Percentiles rank a stretch among this genome's conserved stretches.
phyloP scores from a whole-genome alignment of 2,329 filamentous ascomycete species.

The Didymosphaeria variabile region DNA sequence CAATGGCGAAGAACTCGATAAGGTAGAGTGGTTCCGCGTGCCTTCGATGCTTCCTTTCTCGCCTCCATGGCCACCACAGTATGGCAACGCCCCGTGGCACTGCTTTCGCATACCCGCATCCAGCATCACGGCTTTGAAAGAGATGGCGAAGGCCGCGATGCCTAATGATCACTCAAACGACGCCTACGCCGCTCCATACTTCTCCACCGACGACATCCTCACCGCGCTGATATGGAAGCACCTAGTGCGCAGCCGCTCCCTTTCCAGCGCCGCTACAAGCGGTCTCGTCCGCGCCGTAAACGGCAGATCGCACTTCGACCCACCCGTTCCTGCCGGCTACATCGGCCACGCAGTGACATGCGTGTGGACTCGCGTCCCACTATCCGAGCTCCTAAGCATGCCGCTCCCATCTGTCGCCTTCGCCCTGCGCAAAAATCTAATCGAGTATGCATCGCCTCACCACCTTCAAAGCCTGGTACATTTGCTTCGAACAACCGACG shows the following conservation, averaged over 20 bases:
- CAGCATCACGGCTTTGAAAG: background rate
- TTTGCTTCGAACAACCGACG: conserved; percentile 2
- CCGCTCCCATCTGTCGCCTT: background rate
- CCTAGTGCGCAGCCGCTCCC: background rate
- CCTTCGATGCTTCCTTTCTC: conserved; percentile 4
- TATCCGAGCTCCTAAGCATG: background rate
- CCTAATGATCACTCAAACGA: background rate
- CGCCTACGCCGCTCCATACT: conserved; percentile 3
- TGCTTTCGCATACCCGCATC: background rate
- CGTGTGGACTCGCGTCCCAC: background rate
- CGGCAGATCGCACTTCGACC: conserved; percentile 1
- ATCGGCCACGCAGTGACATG: conserved; percentile 5
- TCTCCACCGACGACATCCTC: conserved; percentile 6
- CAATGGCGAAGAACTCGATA: background rate
- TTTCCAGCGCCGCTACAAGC: background rate
- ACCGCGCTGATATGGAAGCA: conserved; percentile 6
- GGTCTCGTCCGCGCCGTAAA: conserved; percentile 4
- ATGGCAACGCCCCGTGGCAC: conserved; percentile 9
- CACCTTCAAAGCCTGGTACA: background rate
- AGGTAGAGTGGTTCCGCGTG: background rate
- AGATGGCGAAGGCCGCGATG: background rate
- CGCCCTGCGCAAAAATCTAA: conserved; percentile 4
- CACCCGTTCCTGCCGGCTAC: background rate
- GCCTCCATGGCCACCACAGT: conserved; percentile 8
- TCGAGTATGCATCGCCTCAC: background rate